Percentiles rank a stretch among this genome's conserved stretches.
Conservation (phyloP, 1,139 yeast species). For the Oligophagozyma castellii region DNA sequence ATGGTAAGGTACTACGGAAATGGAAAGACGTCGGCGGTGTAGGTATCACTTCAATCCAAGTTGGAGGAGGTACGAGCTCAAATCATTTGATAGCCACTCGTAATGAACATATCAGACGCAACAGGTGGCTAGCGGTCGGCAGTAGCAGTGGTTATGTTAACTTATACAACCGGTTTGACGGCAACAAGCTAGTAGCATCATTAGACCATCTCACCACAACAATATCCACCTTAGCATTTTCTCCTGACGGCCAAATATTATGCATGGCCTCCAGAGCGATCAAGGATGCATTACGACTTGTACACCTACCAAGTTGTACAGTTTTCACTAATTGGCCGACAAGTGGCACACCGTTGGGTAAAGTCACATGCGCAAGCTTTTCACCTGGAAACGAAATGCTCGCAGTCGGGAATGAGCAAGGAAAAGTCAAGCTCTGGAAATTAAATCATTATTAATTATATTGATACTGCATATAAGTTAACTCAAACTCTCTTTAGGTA, state of each 20-base stretch:
- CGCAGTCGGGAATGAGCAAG: conserved; percentile 83
- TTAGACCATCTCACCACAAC: conserved; percentile 76
- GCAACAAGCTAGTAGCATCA: conserved; percentile 38
- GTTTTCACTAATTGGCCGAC: conserved; percentile 97
- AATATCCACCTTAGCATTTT: conserved; percentile 59
- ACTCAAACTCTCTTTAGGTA: too few relatives aligned
- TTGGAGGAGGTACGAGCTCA: conserved; percentile 48
- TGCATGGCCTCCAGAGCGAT: conserved; percentile 77
- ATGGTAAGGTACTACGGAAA: conserved; percentile 37
- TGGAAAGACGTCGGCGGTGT: conserved; percentile 88
- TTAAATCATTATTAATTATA: conserved; percentile 63
- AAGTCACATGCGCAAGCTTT: conserved; percentile 72
- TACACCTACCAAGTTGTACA: conserved; percentile 77
- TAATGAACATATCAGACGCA: conserved; percentile 26
- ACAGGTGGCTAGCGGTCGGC: conserved; percentile 83
- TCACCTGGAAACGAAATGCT: conserved; percentile 75
- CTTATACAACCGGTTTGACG: conserved; percentile 44
- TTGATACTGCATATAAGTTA: too few relatives aligned
- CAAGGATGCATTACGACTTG: conserved; percentile 74
- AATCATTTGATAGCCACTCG: conserved; percentile 15
- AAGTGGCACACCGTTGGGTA: conserved; percentile 87
- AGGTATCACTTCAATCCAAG: conserved; percentile 62
- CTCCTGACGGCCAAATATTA: conserved; percentile 80
- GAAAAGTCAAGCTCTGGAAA: conserved; percentile 82
- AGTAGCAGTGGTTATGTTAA: conserved; percentile 82